Evolutionary conservation across 805 yeast genomes (phyloP), one percentile per base, ranked within the genome.

Genomic region (Kuraishia floccosa): DNA sequence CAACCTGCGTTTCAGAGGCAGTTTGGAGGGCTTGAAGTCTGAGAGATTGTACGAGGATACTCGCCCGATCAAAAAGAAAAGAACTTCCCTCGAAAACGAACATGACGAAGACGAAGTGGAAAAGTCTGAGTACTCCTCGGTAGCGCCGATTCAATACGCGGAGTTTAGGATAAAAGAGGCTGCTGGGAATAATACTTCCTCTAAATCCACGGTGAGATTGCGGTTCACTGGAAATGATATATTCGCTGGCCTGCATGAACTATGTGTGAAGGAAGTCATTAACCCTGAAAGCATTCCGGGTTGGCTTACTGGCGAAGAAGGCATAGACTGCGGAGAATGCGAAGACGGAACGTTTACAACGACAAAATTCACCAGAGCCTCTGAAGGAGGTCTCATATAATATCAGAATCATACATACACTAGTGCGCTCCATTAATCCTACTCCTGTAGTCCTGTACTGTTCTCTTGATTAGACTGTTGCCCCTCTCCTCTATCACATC

Each of bases 281-380:
- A 66, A 79, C 40, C 66, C 80, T 1, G 55, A 62, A n/a, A 56
- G 40, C 0, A 52, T 80, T 11, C 94, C 94, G 1, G 67, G 73
- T 19, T 83, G 86, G 87, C 49, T 83, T 20, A 73, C 87, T 4
- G 94, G 93, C 3, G 85, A 81, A 47, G 76, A 76, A 37, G 79
- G 81, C 1, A 41, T 52, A 2, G 52, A 54, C 25, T 56, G 68
- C 23, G 86, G 86, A 0, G 42, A 38, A 0, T 51, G 70, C 4
- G 44, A 42, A 18, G 51, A 65, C 35, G 70, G 70, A 1, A 44
- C 39, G 27, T 58, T 56, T 24, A 19, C 22, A 19, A 7, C 22
- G 22, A 19, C n/a, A n/a, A n/a, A n/a, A n/a, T n/a, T n/a, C n/a
- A n/a, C n/a, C n/a, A n/a, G n/a, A n/a, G n/a, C n/a, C n/a, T n/a